Conservation (phyloP, 805 yeast species). For the Vanderwaltozyma yarrowii region DNA sequence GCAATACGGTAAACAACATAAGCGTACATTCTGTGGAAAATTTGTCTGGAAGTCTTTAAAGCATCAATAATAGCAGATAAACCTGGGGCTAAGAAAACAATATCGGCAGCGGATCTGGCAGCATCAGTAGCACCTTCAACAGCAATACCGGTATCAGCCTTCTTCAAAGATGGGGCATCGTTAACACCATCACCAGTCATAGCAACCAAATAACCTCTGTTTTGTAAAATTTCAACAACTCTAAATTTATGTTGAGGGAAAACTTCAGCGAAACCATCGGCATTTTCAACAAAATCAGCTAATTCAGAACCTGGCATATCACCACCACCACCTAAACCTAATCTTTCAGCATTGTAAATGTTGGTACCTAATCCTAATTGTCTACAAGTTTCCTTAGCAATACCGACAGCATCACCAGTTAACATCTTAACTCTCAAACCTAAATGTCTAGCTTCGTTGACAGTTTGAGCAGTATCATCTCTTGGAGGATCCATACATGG, state of each 20-base stretch:
- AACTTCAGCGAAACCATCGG: slow-evolving; percentile 98
- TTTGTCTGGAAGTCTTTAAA: slow-evolving; percentile 88
- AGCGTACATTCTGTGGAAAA: slow-evolving; percentile 98
- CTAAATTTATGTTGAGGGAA: slow-evolving; percentile 97
- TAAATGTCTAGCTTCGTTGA: slow-evolving; percentile 78
- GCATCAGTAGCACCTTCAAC: slow-evolving; percentile 98
- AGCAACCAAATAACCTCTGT: slow-evolving; percentile 95
- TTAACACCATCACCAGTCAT: slow-evolving; percentile 99
- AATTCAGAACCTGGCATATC: slow-evolving; percentile 95
- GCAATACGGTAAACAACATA: slow-evolving; percentile 98
- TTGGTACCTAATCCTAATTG: slow-evolving; percentile 94
- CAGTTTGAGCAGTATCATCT: slow-evolving; percentile 94
- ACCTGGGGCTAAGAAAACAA: slow-evolving; percentile 93
- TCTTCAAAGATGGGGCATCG: slow-evolving; percentile 96
- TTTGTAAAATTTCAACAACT: slow-evolving; percentile 90
- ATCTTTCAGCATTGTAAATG: slow-evolving; percentile 93
- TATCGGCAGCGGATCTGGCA: slow-evolving; percentile 95
- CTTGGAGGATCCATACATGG: slow-evolving; percentile 99
- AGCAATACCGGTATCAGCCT: slow-evolving; percentile 94
- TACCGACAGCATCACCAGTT: slow-evolving; percentile 99
- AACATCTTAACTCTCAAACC: slow-evolving; percentile 96
- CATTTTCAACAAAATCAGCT: slow-evolving; percentile 95
- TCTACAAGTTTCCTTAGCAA: slow-evolving; percentile 96
- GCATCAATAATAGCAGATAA: slow-evolving; percentile 91
- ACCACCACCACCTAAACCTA: slow-evolving; percentile 93